Conservation (phyloP, 208 protist species). For the Wallacemonas sp. region DNA sequence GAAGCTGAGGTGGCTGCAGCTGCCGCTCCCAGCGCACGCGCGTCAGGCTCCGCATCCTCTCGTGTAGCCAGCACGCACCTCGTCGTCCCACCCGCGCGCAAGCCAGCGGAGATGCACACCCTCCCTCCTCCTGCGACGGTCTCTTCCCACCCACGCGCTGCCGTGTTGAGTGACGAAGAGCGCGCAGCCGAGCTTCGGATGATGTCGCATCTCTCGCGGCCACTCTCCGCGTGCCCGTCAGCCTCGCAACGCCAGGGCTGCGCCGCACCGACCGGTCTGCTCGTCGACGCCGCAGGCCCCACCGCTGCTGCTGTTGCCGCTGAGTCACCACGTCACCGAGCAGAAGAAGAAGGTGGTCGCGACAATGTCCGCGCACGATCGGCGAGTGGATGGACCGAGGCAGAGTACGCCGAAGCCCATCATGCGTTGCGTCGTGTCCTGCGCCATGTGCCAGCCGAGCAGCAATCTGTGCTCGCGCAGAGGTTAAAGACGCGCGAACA, state of each 20-base stretch:
- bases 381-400: not conserved
- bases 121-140: not conserved
- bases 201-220: not conserved
- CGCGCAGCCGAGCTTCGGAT: not conserved
- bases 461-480: not conserved
- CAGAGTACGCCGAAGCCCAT: conserved; percentile 1
- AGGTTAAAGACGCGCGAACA: not conserved
- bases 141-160: not conserved
- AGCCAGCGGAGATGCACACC: not conserved
- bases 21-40: too few relatives aligned
- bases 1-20: not conserved
- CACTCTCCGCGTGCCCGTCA: not conserved
- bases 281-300: not conserved
- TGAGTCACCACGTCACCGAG: not conserved
- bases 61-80: not conserved
- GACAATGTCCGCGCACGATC: too few relatives aligned
- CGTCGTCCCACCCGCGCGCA: not conserved
- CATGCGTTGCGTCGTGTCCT: not conserved
- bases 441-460: not conserved
- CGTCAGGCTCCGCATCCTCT: too few relatives aligned
- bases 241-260: not conserved
- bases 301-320: not conserved
- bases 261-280: not conserved
- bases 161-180: not conserved
- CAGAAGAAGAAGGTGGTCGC: not conserved